Evolutionary conservation across 805 yeast genomes (phyloP), one percentile per base, ranked within the genome.

Genomic region (Millerozyma acaciae): DNA sequence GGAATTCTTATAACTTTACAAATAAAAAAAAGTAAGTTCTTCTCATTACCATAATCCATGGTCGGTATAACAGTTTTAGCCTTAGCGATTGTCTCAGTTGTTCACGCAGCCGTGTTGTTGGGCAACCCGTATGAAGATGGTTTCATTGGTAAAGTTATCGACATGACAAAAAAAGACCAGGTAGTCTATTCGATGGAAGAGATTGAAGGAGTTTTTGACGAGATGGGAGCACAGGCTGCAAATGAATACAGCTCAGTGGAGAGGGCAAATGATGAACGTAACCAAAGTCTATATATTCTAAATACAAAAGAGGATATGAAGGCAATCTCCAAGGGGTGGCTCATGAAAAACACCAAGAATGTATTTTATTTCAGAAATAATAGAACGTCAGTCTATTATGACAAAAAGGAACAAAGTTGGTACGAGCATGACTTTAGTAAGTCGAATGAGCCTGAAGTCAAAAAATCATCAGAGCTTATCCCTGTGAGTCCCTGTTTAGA

Each of bases 401-500:
- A 40, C 22, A 29, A 30, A 4, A 30, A 31, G 5, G 32, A 33
- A 2, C 13, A 21, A n/a, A 24, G 21, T 13, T 43, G 48, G 48
- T 36, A 32, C 21, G 37, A 30, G 22, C 27, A 28, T 9, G 4
- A 7, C 12, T 20, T 25, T 13, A 18, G 16, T 9, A 22, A 5
- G 16, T 13, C 32, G 5, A 24, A 16, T 4, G 18, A 15, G n/a
- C 28, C 32, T 15, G 21, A 39, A 13, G 26, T 29, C 19, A 21
- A 16, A 10, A 12, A 18, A 5, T 33, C 19, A 14, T 18, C 36
- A 9, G 30, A 32, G 3, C 26, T 37, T 10, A 25, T 39, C 12
- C 48, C 48, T 2, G 37, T 39, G 2, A 33, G 42, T n/a, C 26
- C 36, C n/a, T 44, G 48, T 28, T 16, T 41, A 13, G 39, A 38